A percentile compares a stretch with the other conserved stretches of the same genome.
Evolutionary conservation across 805 yeast genomes (phyloP).

Genomic region (Myxozyma melibiosi): DNA sequence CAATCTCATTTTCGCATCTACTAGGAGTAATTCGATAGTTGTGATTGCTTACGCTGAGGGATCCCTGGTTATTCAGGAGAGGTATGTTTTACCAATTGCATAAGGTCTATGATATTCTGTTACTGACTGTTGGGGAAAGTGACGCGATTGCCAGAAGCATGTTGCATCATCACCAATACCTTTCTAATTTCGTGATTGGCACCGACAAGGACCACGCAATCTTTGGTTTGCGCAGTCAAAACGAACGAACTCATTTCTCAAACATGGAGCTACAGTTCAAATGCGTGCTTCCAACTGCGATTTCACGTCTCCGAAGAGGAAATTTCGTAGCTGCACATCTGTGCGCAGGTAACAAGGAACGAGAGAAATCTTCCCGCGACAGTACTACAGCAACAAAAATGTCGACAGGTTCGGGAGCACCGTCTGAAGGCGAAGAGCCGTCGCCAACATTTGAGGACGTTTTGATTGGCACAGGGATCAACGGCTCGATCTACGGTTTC

Average conservation of each 20-base stretch:
- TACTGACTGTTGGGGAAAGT: conserved; percentile 10
- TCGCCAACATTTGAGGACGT: conserved; percentile 11
- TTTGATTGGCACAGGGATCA: conserved; percentile 24
- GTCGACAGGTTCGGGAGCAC: not conserved
- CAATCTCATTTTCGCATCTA: conserved; percentile 20
- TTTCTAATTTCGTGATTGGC: conserved; percentile 12
- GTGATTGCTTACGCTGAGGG: conserved; percentile 4
- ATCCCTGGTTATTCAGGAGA: conserved; percentile 10
- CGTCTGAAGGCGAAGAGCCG: not conserved
- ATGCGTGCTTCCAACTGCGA: conserved; percentile 20
- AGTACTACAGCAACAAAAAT: not conserved
- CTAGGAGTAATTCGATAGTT: conserved; percentile 19
- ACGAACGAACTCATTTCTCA: conserved; percentile 10
- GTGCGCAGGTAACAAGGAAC: not conserved
- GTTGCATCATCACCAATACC: conserved; percentile 17
- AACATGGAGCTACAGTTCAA: conserved; percentile 13
- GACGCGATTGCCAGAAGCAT: conserved; percentile 20
- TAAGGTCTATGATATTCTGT: not conserved
- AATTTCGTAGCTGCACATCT: conserved; percentile 10
- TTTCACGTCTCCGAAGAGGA: conserved; percentile 21
- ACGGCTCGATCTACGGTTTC: conserved; percentile 27
- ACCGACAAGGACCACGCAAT: conserved; percentile 23
- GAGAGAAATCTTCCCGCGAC: not conserved
- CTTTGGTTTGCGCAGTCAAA: conserved; percentile 19
- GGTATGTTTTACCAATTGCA: conserved; percentile 2